Evolutionary conservation across 1,284 basidiomycete species (phyloP).

Genomic region (Apiotrichum siamense): DNA sequence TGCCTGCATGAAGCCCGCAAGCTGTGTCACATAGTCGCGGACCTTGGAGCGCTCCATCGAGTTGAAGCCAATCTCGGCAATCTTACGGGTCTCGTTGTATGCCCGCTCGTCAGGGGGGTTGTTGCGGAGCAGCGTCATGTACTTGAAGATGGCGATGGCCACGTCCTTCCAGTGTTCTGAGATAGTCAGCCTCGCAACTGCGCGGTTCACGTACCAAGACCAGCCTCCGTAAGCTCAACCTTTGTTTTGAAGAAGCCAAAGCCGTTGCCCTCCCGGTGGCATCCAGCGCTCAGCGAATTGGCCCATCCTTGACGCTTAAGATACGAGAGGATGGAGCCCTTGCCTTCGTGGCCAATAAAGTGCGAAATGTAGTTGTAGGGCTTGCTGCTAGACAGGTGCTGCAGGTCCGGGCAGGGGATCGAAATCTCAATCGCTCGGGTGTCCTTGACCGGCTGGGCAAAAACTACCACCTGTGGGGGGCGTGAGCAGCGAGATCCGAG

Average conservation of each 20-base stretch:
- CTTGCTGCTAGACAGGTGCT: slow-evolving; percentile 71
- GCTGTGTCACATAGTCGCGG: slow-evolving; percentile 70
- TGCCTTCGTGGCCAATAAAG: slow-evolving; percentile 92
- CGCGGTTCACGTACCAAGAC: slow-evolving; percentile 60
- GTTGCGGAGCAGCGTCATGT: slow-evolving; percentile 73
- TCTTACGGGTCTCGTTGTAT: slow-evolving; percentile 70
- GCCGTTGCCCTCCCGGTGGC: slow-evolving; percentile 57
- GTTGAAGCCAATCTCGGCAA: slow-evolving; percentile 73
- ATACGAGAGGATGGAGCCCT: slow-evolving; percentile 85
- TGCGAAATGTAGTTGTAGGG: slow-evolving; percentile 77
- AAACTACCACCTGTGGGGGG: slow-evolving; percentile 63
- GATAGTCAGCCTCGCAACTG: background rate
- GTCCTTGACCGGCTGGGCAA: slow-evolving; percentile 84
- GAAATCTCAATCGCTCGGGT: slow-evolving; percentile 80
- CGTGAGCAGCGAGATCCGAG: slow-evolving; percentile 3
- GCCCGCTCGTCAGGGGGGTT: slow-evolving; percentile 62
- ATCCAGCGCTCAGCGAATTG: slow-evolving; percentile 69
- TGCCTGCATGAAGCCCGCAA: slow-evolving; percentile 65
- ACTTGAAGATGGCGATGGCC: slow-evolving; percentile 72
- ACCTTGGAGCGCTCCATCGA: slow-evolving; percentile 81
- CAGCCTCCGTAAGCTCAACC: slow-evolving; percentile 74
- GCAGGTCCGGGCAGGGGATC: slow-evolving; percentile 81
- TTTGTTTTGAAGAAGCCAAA: slow-evolving; percentile 87
- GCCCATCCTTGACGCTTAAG: slow-evolving; percentile 91
- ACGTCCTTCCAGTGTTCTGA: slow-evolving; percentile 72